Evolutionary conservation across 2,329 filamentous ascomycete genomes (phyloP).

Genomic region (Monilinia aucupariae): DNA sequence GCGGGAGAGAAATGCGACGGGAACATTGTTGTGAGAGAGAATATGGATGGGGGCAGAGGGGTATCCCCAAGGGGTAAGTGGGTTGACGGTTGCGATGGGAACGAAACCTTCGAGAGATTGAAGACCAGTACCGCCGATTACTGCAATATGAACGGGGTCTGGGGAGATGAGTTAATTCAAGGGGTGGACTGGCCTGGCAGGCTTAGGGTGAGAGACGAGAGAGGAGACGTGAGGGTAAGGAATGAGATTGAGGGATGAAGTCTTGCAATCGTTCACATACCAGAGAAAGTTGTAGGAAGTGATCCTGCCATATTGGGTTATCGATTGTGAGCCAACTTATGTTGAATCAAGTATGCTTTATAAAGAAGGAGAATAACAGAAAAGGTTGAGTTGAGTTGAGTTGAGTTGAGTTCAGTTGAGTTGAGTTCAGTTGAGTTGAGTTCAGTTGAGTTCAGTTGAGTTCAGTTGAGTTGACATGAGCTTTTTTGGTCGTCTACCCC

Average conservation of each 20-base stretch:
- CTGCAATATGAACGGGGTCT: constrained; percentile 75
- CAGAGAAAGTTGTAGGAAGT: constrained; percentile 15
- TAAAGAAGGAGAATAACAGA: too few species aligned
- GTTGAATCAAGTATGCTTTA: too few species aligned
- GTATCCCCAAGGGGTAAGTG: constrained; percentile 81
- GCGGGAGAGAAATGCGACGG: constrained; percentile 88
- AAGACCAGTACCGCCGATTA: constrained; percentile 91
- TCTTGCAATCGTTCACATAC: background rate
- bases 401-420: too few species aligned
- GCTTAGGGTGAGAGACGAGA: background rate
- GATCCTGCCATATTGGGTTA: constrained; percentile 9
- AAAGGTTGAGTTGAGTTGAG: too few species aligned
- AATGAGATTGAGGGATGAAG: background rate
- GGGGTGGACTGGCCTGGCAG: background rate
- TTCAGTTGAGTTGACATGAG: too few species aligned
- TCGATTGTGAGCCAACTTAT: background rate
- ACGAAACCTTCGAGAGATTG: constrained; percentile 81
- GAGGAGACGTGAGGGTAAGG: background rate
- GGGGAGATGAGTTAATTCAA: background rate
- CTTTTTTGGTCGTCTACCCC: constrained; percentile 6
- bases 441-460: too few species aligned
- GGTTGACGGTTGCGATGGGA: constrained; percentile 71
- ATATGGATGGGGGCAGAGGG: constrained; percentile 75
- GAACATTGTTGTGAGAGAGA: constrained; percentile 75
- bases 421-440: too few species aligned